Evolutionary conservation across 495 filamentous ascomycete genomes (phyloP), one percentile per base, ranked within the genome.

Genomic region (Tuber magnatum): DNA sequence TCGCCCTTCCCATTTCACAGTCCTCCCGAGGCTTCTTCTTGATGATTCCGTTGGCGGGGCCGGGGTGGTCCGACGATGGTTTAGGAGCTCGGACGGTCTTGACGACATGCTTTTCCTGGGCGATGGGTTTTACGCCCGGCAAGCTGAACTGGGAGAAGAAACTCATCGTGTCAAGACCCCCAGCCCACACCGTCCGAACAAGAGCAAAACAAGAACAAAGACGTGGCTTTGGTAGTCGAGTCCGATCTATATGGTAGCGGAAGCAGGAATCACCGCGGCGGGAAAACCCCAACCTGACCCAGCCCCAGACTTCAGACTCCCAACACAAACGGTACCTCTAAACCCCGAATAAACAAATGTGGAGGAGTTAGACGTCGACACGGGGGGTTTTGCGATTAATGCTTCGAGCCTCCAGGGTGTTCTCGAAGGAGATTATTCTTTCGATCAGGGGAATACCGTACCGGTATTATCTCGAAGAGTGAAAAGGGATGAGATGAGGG

Each of bases 111-210:
- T 82, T 81, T 51, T 82, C 77, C 24, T 71, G 72, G 10, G 79
- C 74, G 69, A 82, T 82, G 41, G 81, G 80, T 7, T 81, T 82
- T 78, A 74, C 80, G 42, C 81, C 81, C 40, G 81, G 75, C 69
- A 71, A 72, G 40, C 74, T 82, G 73, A 82, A 82, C 68, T 81
- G 79, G 44, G 77, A 74, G 69, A 82, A 82, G 71, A 82, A 82
- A 76, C 80, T 82, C 80, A 81, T 81, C 28, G 56, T 65, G 56
- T 65, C 28, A 35, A 65, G n/a, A 65, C 32, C 56, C 56, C 56
- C 56, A 65, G 28, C 56, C 28, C 56, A 32, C 56, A 65, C 28
- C 56, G 28, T 35, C 32, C 6, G 39, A 61, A 16, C 4, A 61
- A 61, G 32, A 35, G 32, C 28, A 65, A 18, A 65, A 20, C 56